Percentiles rank a stretch among this genome's conserved stretches.
These are phyloP conservation scores for Penicillium oxalicum DNA, from an alignment of 2,329 filamentous ascomycete genomes.

Conservation along the genomic window DNA sequence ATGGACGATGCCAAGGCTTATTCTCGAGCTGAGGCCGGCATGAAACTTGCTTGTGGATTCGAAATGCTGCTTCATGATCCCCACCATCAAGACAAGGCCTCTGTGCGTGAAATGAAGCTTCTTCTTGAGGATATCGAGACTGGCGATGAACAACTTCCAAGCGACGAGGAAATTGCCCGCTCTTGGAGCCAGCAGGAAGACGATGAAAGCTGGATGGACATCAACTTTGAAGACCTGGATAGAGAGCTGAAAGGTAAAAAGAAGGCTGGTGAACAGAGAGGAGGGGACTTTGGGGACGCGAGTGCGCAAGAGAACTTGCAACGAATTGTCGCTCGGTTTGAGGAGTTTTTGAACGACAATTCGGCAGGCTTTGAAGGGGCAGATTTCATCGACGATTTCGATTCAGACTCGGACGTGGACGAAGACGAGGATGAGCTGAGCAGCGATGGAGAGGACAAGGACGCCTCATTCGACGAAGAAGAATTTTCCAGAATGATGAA, in stretches of 20 bases:
- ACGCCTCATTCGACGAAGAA: conserved; percentile 74
- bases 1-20: conserved; percentile 41
- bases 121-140: conserved; percentile 68
- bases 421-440: conserved; percentile 50
- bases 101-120: conserved; percentile 69
- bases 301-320: conserved; percentile 56
- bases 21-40: conserved; percentile 60
- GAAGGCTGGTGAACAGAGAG: conserved; percentile 23
- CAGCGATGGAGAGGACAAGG: conserved; percentile 64
- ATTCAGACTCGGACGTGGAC: conserved; percentile 55
- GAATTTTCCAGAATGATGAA: conserved; percentile 84
- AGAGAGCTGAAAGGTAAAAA: conserved; percentile 62
- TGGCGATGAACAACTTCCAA: conserved; percentile 66
- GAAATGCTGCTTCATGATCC: conserved; percentile 74
- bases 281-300: conserved; percentile 42
- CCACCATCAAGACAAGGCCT: conserved; percentile 60
- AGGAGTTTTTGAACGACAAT: conserved; percentile 83
- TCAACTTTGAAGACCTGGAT: conserved; percentile 85
- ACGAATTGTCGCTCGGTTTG: conserved; percentile 91
- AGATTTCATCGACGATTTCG: conserved; percentile 63
- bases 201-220: conserved; percentile 85
- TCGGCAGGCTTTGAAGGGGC: conserved; percentile 73
- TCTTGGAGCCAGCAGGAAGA: conserved; percentile 68
- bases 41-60: conserved; percentile 86
- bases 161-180: conserved; percentile 61